Percentiles rank a stretch among this genome's conserved stretches.
These are phyloP conservation scores for Echeveria elegans DNA, from an alignment of 164 flowering plant genomes.

Conservation along the genomic window DNA sequence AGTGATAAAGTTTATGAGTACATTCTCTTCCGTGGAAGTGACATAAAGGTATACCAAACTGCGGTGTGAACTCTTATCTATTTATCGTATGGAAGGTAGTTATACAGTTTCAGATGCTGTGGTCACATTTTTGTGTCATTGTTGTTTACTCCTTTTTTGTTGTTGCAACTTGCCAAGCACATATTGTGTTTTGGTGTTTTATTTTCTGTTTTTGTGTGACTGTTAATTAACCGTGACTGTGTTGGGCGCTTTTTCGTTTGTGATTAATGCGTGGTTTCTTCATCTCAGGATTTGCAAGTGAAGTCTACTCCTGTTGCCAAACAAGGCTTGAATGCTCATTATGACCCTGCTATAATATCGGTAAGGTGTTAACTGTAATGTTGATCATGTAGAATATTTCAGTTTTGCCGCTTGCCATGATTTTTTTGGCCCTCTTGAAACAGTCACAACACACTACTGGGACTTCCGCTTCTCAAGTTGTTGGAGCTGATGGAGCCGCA, in stretches of 20 bases:
- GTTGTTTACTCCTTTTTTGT: too few relatives aligned
- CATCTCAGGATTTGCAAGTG: slow-evolving; percentile 3
- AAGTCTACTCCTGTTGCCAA: not conserved
- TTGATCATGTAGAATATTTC: not conserved
- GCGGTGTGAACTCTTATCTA: too few relatives aligned
- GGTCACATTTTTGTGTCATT: too few relatives aligned
- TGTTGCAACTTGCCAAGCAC: too few relatives aligned
- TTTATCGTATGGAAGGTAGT: too few relatives aligned
- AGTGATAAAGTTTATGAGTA: slow-evolving; percentile 74
- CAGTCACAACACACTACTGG: not conserved
- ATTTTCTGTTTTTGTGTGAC: too few relatives aligned
- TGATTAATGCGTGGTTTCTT: not conserved
- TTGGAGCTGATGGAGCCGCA: too few relatives aligned
- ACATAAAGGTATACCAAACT: slow-evolving; percentile 91
- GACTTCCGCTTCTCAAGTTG: not conserved
- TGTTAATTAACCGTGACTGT: too few relatives aligned
- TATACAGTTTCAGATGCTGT: too few relatives aligned
- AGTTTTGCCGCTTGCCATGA: not conserved
- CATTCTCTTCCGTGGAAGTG: slow-evolving; percentile 81
- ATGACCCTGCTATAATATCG: not conserved
- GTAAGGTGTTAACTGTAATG: not conserved
- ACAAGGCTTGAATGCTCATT: not conserved
- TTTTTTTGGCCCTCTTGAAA: not conserved
- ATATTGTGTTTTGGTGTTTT: too few relatives aligned
- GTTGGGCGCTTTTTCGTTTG: not conserved